Percentiles rank a stretch among this genome's conserved stretches.
These are phyloP conservation scores for Botrytis sinoallii DNA, from an alignment of 2,329 filamentous ascomycete genomes.

Conservation along the genomic window DNA sequence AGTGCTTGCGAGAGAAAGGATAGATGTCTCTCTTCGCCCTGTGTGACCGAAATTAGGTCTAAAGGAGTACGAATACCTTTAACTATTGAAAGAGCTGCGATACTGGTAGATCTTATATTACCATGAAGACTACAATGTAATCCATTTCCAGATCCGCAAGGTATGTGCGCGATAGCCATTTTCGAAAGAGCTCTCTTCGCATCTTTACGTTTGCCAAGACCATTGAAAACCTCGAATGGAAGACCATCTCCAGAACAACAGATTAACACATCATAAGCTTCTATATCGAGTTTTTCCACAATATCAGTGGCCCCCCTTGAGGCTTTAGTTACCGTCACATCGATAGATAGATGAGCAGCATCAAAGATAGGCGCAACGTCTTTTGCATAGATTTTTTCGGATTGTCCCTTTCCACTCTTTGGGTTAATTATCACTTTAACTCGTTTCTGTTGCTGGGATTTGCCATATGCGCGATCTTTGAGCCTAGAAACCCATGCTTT, in stretches of 20 bases:
- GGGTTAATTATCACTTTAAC: constrained; percentile 88
- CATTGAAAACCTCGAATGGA: constrained; percentile 90
- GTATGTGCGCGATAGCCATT: constrained; percentile 78
- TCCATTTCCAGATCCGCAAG: constrained; percentile 87
- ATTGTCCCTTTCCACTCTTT: constrained; percentile 75
- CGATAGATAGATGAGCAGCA: constrained; percentile 74
- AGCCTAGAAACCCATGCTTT: constrained; percentile 59
- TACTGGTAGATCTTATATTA: constrained; percentile 50
- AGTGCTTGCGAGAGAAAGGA: constrained; percentile 87
- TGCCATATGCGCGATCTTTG: constrained; percentile 65
- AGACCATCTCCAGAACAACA: constrained; percentile 89
- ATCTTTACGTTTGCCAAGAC: constrained; percentile 71
- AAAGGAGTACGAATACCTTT: constrained; percentile 78
- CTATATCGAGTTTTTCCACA: constrained; percentile 69
- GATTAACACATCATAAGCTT: constrained; percentile 77
- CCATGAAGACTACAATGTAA: constrained; percentile 81
- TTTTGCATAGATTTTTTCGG: constrained; percentile 65
- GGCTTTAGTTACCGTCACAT: constrained; percentile 66
- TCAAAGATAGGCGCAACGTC: constrained; percentile 77
- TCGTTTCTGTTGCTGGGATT: constrained; percentile 64
- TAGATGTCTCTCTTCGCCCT: constrained; percentile 66
- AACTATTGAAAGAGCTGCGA: constrained; percentile 75
- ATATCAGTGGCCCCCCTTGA: constrained; percentile 75
- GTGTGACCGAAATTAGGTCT: constrained; percentile 83
- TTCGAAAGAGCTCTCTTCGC: constrained; percentile 68